phyloP scores from a whole-genome alignment of 2,329 filamentous ascomycete genomes.

The Emmonsia crescens region DNA sequence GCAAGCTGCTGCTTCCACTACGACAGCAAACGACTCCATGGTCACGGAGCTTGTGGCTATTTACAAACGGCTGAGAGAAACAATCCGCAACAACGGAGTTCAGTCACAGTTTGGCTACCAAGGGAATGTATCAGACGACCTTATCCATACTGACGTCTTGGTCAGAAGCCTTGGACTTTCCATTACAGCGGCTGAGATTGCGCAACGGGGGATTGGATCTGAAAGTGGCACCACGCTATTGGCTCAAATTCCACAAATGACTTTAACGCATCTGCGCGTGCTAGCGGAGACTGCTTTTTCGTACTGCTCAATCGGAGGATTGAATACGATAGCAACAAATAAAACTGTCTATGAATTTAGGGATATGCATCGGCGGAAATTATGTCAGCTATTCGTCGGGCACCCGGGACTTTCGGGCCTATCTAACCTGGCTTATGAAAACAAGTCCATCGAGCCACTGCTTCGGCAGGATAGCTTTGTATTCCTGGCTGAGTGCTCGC shows the following conservation, averaged over 20 bases:
- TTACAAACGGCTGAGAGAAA: constrained; percentile 47
- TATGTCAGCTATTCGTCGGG: constrained; percentile 63
- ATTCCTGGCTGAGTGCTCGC: constrained; percentile 69
- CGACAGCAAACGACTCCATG: constrained; percentile 20
- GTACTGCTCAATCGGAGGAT: constrained; percentile 65
- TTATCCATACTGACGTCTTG: constrained; percentile 36
- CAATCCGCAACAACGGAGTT: constrained; percentile 42
- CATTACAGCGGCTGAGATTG: constrained; percentile 80
- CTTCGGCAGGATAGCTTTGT: constrained; percentile 30
- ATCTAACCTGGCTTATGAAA: constrained; percentile 24
- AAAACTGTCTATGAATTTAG: constrained; percentile 56
- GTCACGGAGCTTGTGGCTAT: constrained; percentile 42
- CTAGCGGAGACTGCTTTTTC: constrained; percentile 80
- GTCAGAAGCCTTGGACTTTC: constrained; percentile 59
- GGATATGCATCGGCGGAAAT: constrained; percentile 58
- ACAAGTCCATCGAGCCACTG: constrained; percentile 29
- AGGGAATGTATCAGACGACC: constrained; percentile 35
- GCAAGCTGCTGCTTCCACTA: constrained; percentile 19
- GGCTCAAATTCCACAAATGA: constrained; percentile 73
- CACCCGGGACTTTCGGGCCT: constrained; percentile 32
- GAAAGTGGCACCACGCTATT: constrained; percentile 64
- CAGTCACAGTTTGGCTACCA: constrained; percentile 36
- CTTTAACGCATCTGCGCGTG: constrained; percentile 75
- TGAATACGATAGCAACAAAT: constrained; percentile 50
- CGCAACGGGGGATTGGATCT: constrained; percentile 72